Base-by-base conservation (phyloP, 371 early-diverging fungal species). In the Actinomucor elegans region DNA sequence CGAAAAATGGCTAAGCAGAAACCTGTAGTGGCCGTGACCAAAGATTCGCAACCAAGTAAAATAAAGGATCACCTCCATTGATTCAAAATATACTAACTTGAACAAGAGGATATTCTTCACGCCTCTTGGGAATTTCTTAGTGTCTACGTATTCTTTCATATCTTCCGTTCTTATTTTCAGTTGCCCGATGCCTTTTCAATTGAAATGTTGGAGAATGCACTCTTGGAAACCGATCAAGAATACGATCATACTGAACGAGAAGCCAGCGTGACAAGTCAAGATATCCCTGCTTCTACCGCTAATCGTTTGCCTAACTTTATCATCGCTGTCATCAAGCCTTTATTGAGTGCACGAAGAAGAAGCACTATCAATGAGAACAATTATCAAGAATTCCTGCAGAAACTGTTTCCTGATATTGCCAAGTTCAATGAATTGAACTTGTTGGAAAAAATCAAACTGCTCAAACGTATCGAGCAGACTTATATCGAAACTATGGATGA, bases 91-190 rank as follows among this genome's bases (percentile, higher is more conserved):
- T n/a, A n/a, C n/a, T n/a, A n/a, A n/a, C n/a, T n/a, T n/a, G n/a
- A 4, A 9, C 31, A 24, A 65, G 66, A 52, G 37, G 31, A 48
- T 6, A 60, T 61, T 29, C 61, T 65, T n/a, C 56, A 52, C 21
- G 56, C 66, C 10, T 65, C 66, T 10, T 65, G 66, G 66, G 29
- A 20, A 12, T 65, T 65, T n/a, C 20, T 65, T 4, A 57, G 45
- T 11, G 36, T 46, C 12, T 55, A 45, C 24, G 57, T 61, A 21
- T 61, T 61, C 21, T 65, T 56, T 26, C 31, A 29, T 18, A 51
- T 38, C 0, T 65, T 65, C 14, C 17, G 41, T 7, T 26, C 17
- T 5, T 61, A 61, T 15, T 55, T 65, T 21, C 23, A 32, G 0
- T 18, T 64, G 10, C 52, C 57, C 7, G 5, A 32, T 10, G 7